A percentile compares a stretch with the other conserved stretches of the same genome.
phyloP scores from a whole-genome alignment of 2,329 filamentous ascomycete genomes.

The Venturia aucupariae region DNA sequence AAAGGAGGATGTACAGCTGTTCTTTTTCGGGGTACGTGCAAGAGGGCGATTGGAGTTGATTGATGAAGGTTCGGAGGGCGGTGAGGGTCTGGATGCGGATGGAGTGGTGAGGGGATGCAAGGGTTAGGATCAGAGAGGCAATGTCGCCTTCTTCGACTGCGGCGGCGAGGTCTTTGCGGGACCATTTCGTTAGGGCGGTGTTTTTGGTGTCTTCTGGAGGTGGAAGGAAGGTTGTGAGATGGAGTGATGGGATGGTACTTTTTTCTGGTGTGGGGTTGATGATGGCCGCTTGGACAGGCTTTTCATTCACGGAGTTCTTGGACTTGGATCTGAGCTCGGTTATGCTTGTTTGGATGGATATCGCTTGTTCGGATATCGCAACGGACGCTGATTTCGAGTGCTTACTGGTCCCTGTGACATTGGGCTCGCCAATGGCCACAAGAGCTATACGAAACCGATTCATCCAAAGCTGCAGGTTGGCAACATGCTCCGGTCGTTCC shows the following conservation, averaged over 20 bases:
- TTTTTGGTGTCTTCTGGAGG: constrained; percentile 36
- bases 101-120: constrained; percentile 64
- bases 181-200: constrained; percentile 51
- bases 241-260: neutral
- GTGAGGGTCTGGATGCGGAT: constrained; percentile 69
- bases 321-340: neutral
- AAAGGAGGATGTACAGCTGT: constrained; percentile 69
- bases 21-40: constrained; percentile 58
- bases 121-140: constrained; percentile 59
- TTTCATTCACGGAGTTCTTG: neutral
- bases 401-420: neutral
- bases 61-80: constrained; percentile 6
- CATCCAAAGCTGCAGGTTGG: neutral
- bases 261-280: neutral
- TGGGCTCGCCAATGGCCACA: neutral
- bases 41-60: constrained; percentile 48
- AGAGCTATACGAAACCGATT: neutral
- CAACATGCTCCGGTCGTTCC: constrained; percentile 6
- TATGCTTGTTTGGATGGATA: neutral
- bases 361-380: neutral
- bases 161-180: constrained; percentile 66
- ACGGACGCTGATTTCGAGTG: neutral
- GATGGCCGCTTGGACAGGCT: neutral
- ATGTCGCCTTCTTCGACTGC: constrained; percentile 70
- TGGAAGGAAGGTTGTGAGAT: constrained; percentile 21